Conservation (phyloP, 2,329 filamentous ascomycete species). For the Aspergillus ibericus region DNA sequence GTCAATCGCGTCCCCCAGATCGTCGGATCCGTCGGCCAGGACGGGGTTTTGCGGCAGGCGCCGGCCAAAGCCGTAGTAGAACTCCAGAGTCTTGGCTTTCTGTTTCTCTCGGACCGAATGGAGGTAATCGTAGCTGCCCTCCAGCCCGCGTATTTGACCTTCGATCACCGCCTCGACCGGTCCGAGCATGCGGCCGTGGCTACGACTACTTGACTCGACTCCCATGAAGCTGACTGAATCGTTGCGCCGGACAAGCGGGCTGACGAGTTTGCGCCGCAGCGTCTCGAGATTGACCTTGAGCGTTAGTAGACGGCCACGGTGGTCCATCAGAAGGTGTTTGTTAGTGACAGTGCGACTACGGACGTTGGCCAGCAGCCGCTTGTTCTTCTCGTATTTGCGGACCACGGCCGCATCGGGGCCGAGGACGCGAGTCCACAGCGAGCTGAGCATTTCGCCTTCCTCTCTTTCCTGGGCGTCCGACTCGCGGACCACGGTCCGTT, state of each 20-base stretch:
- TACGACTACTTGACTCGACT: conserved; percentile 26
- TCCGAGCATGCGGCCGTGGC: conserved; percentile 61
- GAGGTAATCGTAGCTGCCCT: conserved; percentile 76
- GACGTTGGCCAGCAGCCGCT: conserved; percentile 72
- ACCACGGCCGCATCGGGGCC: conserved; percentile 72
- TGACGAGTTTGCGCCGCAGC: conserved; percentile 79
- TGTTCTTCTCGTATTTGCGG: conserved; percentile 92
- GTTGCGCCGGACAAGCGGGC: conserved; percentile 73
- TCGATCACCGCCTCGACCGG: conserved; percentile 58
- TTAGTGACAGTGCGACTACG: conserved; percentile 81
- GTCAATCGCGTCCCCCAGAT: conserved; percentile 16
- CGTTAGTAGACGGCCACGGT: conserved; percentile 79
- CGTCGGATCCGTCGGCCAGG: conserved; percentile 24
- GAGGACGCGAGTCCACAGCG: conserved; percentile 82
- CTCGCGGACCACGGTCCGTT: conserved; percentile 81
- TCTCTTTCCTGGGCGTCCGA: conserved; percentile 75
- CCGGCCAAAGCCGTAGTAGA: conserved; percentile 63
- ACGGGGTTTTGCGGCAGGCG: conserved; percentile 27
- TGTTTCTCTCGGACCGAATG: conserved; percentile 73
- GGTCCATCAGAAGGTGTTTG: conserved; percentile 81
- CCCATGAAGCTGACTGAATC: conserved; percentile 49
- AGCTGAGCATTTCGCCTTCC: conserved; percentile 77
- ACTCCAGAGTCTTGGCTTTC: conserved; percentile 79
- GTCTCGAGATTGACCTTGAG: conserved; percentile 85
- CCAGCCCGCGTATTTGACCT: conserved; percentile 80